These are phyloP conservation scores for Periconia sp. DNA, from an alignment of 2,329 filamentous ascomycete species.

Conservation along the genomic window DNA sequence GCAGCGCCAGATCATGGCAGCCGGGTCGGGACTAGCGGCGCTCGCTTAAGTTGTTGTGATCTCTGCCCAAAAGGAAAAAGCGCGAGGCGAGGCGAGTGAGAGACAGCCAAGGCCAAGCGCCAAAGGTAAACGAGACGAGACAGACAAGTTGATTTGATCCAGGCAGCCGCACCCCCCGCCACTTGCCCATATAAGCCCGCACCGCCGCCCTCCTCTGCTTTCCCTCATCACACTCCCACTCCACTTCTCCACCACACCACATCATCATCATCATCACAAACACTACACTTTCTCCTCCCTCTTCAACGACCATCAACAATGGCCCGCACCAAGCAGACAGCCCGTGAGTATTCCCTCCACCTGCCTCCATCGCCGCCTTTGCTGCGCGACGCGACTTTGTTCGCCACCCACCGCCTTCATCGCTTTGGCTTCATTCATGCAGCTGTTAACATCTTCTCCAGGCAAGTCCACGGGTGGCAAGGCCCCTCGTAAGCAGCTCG, in stretches of 20 bases:
- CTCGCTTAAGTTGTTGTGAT: constrained; percentile 30
- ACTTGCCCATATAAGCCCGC: constrained; percentile 44
- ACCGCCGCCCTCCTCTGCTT: constrained; percentile 37
- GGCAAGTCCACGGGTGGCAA: constrained; percentile 76
- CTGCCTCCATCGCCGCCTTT: constrained; percentile 7
- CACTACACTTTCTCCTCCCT: constrained; percentile 6
- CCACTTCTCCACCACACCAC: constrained; percentile 28
- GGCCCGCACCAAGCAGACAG: constrained; percentile 60
- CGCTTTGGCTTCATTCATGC: neutral
- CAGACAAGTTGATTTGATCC: constrained; percentile 28
- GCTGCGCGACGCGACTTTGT: neutral
- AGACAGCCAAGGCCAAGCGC: too few relatives aligned
- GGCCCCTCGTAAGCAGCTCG: constrained; percentile 89
- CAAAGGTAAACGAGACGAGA: constrained; percentile 7
- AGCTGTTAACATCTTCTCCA: constrained; percentile 42
- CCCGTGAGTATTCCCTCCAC: constrained; percentile 49
- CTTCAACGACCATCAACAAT: constrained; percentile 36
- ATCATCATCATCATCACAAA: constrained; percentile 22
- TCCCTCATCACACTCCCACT: constrained; percentile 40
- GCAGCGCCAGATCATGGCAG: neutral
- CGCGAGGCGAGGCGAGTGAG: constrained; percentile 21
- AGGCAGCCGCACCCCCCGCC: constrained; percentile 36
- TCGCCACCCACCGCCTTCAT: constrained; percentile 9
- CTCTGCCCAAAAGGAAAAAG: constrained; percentile 19
- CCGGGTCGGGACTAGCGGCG: constrained; percentile 15